Evolutionary conservation across 495 filamentous ascomycete genomes (phyloP).

Genomic region (Penicillium soppii): DNA sequence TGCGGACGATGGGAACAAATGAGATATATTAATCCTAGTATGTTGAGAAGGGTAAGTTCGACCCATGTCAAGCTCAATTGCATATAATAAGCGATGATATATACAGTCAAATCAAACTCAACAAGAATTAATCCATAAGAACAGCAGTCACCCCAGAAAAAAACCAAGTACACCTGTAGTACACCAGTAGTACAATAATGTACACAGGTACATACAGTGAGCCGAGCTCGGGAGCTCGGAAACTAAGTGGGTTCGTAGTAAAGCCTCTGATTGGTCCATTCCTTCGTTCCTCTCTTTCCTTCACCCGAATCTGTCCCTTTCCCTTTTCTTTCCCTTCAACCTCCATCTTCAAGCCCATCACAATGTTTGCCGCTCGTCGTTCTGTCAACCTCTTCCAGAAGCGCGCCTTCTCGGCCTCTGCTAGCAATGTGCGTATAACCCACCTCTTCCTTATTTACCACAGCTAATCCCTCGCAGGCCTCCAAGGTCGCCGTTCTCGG

Average conservation of each 20-base stretch:
- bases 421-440: constrained; percentile 68
- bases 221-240: constrained; percentile 24
- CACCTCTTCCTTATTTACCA: constrained; percentile 9
- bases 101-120: not conserved
- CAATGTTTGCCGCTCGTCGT: constrained; percentile 76
- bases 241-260: no score
- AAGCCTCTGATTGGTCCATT: no score
- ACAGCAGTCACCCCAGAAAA: not conserved
- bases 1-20: not conserved
- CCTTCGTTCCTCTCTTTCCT: constrained; percentile 25
- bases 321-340: constrained; percentile 19
- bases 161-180: no score
- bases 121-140: no score
- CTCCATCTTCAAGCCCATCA: constrained; percentile 9
- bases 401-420: constrained; percentile 91
- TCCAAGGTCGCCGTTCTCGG: constrained; percentile 97
- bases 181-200: no score
- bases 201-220: not conserved
- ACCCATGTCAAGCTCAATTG: not conserved
- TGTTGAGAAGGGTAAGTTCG: not conserved
- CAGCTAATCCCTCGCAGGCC: constrained; percentile 54
- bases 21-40: not conserved
- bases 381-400: constrained; percentile 73
- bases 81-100: not conserved
- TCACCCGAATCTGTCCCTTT: constrained; percentile 24